Evolutionary conservation across 1,139 yeast species (phyloP).

Genomic region (Pichia sp.): DNA sequence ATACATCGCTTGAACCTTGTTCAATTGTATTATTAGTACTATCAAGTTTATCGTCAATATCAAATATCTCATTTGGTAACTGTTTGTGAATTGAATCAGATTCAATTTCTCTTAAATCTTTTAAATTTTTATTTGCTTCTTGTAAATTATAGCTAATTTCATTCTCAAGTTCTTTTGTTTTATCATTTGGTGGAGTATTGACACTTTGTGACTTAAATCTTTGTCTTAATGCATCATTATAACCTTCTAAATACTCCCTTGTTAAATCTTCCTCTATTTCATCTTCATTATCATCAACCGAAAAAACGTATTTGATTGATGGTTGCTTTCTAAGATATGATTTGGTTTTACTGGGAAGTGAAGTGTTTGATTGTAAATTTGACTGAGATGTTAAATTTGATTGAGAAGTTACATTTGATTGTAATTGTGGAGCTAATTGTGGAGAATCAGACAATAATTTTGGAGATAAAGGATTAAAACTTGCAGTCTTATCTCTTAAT

Average conservation of each 20-base stretch:
- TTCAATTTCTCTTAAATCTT: conserved; percentile 22
- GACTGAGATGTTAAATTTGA: not conserved
- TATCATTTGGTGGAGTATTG: conserved; percentile 9
- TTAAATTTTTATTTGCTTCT: conserved; percentile 21
- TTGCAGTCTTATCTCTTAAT: conserved; percentile 23
- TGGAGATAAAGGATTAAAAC: conserved; percentile 1
- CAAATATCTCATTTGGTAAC: not conserved
- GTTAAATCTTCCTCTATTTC: conserved; percentile 54
- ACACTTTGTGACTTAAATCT: conserved; percentile 13
- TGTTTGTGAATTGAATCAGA: conserved; percentile 17
- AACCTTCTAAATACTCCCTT: conserved; percentile 64
- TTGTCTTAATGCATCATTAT: conserved; percentile 57
- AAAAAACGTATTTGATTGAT: conserved; percentile 38
- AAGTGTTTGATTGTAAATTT: not conserved
- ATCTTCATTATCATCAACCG: conserved; percentile 72
- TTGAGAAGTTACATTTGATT: not conserved
- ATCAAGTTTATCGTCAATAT: not conserved
- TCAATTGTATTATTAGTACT: not conserved
- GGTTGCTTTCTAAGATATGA: conserved; percentile 25
- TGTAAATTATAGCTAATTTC: conserved; percentile 23
- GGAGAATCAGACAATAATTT: conserved; percentile 11
- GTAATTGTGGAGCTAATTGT: conserved; percentile 9
- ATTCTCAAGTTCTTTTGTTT: conserved; percentile 21
- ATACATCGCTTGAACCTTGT: not conserved
- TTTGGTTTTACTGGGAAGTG: conserved; percentile 17